Base-by-base conservation (phyloP, 202 grass and related monocot species). In the Eragrostis tef region DNA sequence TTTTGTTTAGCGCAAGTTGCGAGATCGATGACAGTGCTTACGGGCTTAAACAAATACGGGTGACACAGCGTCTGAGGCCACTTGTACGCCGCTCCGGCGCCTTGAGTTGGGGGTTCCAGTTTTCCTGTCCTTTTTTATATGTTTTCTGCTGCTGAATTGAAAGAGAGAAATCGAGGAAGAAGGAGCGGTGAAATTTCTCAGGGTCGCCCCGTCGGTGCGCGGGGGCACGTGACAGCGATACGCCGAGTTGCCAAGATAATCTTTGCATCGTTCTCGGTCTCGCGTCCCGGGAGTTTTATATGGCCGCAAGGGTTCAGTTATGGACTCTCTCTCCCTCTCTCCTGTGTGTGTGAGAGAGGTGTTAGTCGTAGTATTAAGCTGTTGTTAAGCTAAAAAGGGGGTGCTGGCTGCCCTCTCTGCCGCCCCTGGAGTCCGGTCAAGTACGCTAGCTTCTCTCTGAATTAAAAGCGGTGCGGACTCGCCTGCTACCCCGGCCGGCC, bases 151-250 rank as follows among this genome's bases (percentile, higher is more conserved):
- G 34, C 6, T 39, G 34, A 39, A 39, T 6, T 39, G 34, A 39
- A 34, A 31, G 29, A 31, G 29, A 31, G 29, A 31, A 31, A 31
- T 31, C 29, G 34, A 39, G 5, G 65, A 24, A 87, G 86, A 88
- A 83, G 88, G 29, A 58, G 60, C 83, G 0, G 1, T 16, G 88
- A 79, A 89, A 86, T 86, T 89, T 86, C 83, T 78, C 29, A 25
- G 68, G 78, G 47, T 41, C 64, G 17, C 52, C 64, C 72, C 87
- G 88, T 89, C 88, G 88, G 88, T 86, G 88, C 49, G 88, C 67
- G 61, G 62, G 79, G 58, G 88, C 88, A 89, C 88, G 83, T 89
- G 88, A 89, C 75, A 83, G 83, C 83, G 79, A 86, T 89, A 83
- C 87, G 87, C 26, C 7, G 77, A 22, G 79, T 67, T 59, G 83